Evolutionary conservation across 176 grass and related monocot genomes (phyloP).

Genomic region (Olyra latifolia): DNA sequence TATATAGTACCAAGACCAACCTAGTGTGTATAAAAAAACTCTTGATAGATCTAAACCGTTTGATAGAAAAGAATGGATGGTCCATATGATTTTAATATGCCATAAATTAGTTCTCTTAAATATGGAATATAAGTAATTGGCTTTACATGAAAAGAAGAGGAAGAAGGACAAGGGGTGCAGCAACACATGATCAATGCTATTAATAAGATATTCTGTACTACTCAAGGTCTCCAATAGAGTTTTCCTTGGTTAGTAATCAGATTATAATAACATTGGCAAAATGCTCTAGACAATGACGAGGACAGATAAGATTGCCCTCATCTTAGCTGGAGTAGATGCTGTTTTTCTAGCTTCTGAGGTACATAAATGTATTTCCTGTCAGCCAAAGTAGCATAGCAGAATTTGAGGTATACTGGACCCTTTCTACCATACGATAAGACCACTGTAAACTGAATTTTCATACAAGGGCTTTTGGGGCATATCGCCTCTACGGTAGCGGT

Average conservation of each 20-base stretch:
- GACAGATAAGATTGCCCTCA: background rate
- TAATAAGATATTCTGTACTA: no score
- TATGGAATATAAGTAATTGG: no score
- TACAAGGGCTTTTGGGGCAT: background rate
- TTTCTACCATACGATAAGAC: background rate
- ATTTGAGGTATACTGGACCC: background rate
- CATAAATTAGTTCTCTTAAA: no score
- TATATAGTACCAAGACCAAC: no score
- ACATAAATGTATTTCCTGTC: background rate
- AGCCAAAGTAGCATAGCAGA: background rate
- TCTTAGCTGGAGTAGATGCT: constrained; percentile 4
- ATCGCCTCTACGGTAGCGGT: background rate
- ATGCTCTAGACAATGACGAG: background rate
- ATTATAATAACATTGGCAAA: background rate
- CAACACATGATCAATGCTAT: no score
- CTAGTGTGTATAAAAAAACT: no score
- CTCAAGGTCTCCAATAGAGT: background rate
- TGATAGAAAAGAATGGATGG: no score
- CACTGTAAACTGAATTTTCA: background rate
- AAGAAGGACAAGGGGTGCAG: no score
- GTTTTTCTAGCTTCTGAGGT: background rate
- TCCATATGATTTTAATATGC: no score
- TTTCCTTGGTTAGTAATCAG: background rate
- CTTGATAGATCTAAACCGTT: no score
- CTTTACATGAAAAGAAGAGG: no score